Evolutionary conservation across 805 yeast species (phyloP), one percentile per base, ranked within the genome.

Genomic region (Metschnikowia borealis): DNA sequence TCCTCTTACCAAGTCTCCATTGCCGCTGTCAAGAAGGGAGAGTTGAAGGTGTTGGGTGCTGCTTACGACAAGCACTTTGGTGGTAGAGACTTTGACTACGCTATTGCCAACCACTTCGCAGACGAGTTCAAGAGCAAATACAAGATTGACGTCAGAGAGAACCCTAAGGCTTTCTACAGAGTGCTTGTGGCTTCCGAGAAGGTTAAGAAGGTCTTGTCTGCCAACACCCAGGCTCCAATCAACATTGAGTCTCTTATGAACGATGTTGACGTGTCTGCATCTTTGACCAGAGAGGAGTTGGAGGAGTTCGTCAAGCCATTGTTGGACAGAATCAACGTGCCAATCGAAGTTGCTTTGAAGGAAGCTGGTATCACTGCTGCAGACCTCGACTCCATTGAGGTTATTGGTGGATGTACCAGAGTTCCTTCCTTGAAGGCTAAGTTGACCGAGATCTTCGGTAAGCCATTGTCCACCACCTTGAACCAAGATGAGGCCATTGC

Each of bases 401-500:
- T 94, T 54, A 86, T 94, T 67, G 99, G 99, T 77, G 99, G 99
- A 62, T 87, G 96, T 70, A 88, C 97, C 61, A 90, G 99, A 81
- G 96, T 94, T 59, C 99, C 99, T 69, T 75, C 87, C 49, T 78
- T 94, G 69, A 94, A 94, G 81, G 81, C 84, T 61, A 85, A 81
- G 66, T 80, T 94, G 62, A 61, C 86, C 61, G 87, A 85, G 67
- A 78, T 87, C 58, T 89, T 94, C 69, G 65, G 88, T 70, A 58
- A 55, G 59, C 59, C 51, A 17, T 55, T 94, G 68, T 88, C 97
- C 38, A 87, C 87, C 79, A 95, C 98, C 62, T 83, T 95, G 75
- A 94, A 94, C 82, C 97, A 91, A 78, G 99, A 94, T 69, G 99
- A 94, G 81, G 97, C 99, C 56, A 87, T 92, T 69, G 98, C 99